Evolutionary conservation across 345 rosid species (phyloP).

Genomic region (Populus ilicifolia): DNA sequence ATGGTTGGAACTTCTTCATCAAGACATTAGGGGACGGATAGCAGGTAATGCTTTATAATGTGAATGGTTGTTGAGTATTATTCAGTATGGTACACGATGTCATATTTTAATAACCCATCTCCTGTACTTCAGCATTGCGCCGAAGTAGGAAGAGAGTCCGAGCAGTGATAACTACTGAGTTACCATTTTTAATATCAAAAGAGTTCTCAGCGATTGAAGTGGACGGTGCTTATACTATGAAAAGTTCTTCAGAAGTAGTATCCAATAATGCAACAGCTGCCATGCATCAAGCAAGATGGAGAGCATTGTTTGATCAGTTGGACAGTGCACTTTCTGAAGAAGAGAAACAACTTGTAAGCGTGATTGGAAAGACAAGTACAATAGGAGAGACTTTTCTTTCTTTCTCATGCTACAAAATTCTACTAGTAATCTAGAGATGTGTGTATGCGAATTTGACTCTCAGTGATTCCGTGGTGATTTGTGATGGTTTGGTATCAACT

Average conservation of each 20-base stretch:
- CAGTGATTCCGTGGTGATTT: neutral
- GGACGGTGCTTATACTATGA: constrained; percentile 20
- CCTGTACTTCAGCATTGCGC: constrained; percentile 55
- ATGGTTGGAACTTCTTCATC: constrained; percentile 92
- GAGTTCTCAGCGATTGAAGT: constrained; percentile 62
- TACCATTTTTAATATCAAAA: constrained; percentile 66
- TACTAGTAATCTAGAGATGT: neutral
- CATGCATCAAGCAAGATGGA: constrained; percentile 64
- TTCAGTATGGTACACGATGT: neutral
- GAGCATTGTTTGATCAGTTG: constrained; percentile 68
- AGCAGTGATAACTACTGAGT: constrained; percentile 65
- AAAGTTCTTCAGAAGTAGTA: constrained; percentile 30
- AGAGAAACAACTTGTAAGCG: constrained; percentile 78
- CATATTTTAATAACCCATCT: constrained; percentile 11
- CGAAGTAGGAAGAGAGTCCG: constrained; percentile 89
- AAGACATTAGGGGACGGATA: constrained; percentile 86
- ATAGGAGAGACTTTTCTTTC: too few relatives aligned
- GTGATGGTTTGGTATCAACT: neutral
- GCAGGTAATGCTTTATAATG: constrained; percentile 46
- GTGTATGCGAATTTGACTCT: neutral
- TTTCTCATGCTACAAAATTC: neutral
- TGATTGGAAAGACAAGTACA: neutral
- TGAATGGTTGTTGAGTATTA: neutral
- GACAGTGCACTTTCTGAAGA: constrained; percentile 70
- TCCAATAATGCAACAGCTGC: constrained; percentile 34